Evolutionary conservation across 2,329 filamentous ascomycete genomes (phyloP).

Genomic region (Phoma sp.): DNA sequence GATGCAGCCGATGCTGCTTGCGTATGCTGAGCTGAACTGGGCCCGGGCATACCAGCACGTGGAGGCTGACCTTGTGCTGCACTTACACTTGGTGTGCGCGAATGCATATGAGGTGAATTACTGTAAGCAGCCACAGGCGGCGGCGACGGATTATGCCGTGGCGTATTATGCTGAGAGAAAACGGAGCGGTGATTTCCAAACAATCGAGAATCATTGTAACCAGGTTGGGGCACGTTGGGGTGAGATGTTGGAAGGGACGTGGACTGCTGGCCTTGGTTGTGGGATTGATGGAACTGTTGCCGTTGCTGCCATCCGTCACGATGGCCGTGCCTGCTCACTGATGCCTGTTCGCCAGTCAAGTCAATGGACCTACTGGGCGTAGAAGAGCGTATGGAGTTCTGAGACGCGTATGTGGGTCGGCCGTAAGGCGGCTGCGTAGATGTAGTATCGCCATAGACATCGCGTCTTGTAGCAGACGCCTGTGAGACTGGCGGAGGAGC

Average conservation of each 20-base stretch:
- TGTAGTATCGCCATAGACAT: conserved; percentile 32
- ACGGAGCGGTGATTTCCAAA: conserved; percentile 39
- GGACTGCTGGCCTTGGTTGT: conserved; percentile 36
- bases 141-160: conserved; percentile 43
- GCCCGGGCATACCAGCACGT: conserved; percentile 32
- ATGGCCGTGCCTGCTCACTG: conserved; percentile 22
- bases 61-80: conserved; percentile 32
- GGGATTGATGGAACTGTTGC: conserved; percentile 33
- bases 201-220: conserved; percentile 28
- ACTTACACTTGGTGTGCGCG: conserved; percentile 43
- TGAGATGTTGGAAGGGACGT: conserved; percentile 37
- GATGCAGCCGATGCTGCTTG: conserved; percentile 26
- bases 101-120: conserved; percentile 44
- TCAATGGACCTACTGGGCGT: conserved; percentile 38
- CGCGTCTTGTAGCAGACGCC: conserved; percentile 31
- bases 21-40: conserved; percentile 27
- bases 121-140: conserved; percentile 38
- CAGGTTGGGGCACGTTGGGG: conserved; percentile 33
- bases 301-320: conserved; percentile 41
- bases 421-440: conserved; percentile 34
- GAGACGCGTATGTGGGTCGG: conserved; percentile 37
- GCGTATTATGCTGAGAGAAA: conserved; percentile 41
- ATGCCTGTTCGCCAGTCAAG: conserved; percentile 37
- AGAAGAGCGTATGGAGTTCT: conserved; percentile 29
- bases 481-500: conserved; percentile 39